Conservation (phyloP, 2,329 filamentous ascomycete genomes). For the Nemania sp. region DNA sequence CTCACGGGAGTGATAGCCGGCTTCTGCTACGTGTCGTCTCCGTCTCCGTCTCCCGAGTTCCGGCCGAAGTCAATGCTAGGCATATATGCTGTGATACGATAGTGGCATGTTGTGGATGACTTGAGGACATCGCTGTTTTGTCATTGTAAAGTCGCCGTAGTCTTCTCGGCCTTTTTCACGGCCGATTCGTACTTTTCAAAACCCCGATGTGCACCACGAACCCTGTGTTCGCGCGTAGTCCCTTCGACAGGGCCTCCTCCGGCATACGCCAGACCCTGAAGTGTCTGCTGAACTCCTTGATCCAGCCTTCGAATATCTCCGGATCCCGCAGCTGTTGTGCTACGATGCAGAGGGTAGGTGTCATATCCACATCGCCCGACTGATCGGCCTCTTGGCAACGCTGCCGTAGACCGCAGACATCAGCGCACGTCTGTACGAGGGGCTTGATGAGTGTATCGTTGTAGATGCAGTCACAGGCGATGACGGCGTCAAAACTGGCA, state of each 20-base stretch:
- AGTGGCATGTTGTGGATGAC: neutral
- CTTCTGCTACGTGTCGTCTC: too few species aligned
- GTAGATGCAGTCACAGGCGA: conserved; percentile 94
- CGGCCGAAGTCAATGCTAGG: too few species aligned
- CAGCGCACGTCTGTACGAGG: conserved; percentile 78
- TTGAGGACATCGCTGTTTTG: neutral
- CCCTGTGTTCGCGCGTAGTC: conserved; percentile 66
- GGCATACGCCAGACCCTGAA: conserved; percentile 81
- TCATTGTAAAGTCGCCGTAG: neutral
- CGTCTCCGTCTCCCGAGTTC: too few species aligned
- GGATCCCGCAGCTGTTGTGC: conserved; percentile 87
- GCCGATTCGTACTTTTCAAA: conserved; percentile 44
- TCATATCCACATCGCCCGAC: conserved; percentile 14
- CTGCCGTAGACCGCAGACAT: conserved; percentile 66
- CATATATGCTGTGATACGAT: neutral
- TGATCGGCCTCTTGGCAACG: conserved; percentile 6
- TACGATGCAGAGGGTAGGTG: conserved; percentile 73
- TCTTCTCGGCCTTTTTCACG: neutral
- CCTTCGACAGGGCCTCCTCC: conserved; percentile 61
- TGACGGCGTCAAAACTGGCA: conserved; percentile 67
- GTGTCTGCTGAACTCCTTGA: conserved; percentile 63
- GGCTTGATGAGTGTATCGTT: conserved; percentile 84
- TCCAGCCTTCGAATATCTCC: conserved; percentile 83
- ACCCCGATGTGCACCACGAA: conserved; percentile 83
- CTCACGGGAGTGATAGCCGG: too few species aligned